Base-by-base conservation (phyloP, 2,329 filamentous ascomycete species). In the Knufia petricola region DNA sequence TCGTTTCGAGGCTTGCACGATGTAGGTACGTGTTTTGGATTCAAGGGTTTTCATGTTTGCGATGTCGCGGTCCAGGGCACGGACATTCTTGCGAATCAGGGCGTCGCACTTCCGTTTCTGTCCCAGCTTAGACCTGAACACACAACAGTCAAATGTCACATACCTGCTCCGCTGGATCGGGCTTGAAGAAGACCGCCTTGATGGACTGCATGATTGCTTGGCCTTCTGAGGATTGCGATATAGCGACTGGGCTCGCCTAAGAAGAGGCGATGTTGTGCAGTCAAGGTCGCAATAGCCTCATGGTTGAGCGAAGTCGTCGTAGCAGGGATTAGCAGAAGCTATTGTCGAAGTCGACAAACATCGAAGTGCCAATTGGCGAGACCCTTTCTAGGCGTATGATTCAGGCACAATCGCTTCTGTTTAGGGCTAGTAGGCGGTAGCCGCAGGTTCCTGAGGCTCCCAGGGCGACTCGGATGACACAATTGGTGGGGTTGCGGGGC, bases 91-190 rank as follows among this genome's bases (percentile, higher is more conserved):
- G 52, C 90, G 87, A 60, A 98, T 84, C 53, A 96, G 79, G 53
- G 80, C 74, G 67, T 95, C 95, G 69, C 90, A 96, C 82, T 95
- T 96, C 55, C 89, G 83, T 69, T 92, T 84, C 90, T 98, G 60
- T 23, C 19, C 50, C 43, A 17, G 6, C 47, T 55, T 41, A 46
- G 45, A 26, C 19, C 17, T 13, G 12, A 21, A 3, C 17, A 39
- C 45, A 6, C n/a, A 36, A 43, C 48, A 58, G 23, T 21, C 4
- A 36, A 34, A 19, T 17, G 19, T 12, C 24, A 49, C 74, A 57
- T 73, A 95, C 90, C 77, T 98, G 90, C 55, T 84, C 85, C 67
- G 94, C 85, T 38, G 92, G 92, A 63, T 94, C 89, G 31, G 92
- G 90, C 69, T 87, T 90, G 67, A 82, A 87, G 69, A 96, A 90